Base-by-base conservation (phyloP, 192 early-diverging fungal genomes). In the Linnemannia zychae region DNA sequence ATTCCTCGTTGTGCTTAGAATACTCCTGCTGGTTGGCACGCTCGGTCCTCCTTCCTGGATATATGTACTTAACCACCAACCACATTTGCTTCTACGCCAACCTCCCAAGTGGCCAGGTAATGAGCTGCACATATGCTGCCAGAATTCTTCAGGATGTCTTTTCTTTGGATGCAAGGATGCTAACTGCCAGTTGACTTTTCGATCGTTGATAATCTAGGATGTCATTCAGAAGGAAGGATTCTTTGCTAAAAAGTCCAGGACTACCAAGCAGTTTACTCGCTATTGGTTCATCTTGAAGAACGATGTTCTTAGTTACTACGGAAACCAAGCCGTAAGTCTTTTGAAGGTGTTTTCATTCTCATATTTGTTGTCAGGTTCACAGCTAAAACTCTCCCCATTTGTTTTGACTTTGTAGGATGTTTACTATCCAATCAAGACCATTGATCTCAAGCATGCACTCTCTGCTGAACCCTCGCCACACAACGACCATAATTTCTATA, bases 11-110 rank as follows among this genome's bases (percentile, higher is more conserved):
- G 37, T 48, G 13, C 11, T 40, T 74, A 93, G 94, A 95, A 52
- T 95, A 89, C 86, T 87, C 93, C 31, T 95, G 94, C 77, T 93
- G 91, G 84, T 82, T 95, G 49, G 87, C 94, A 12, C 87, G 89
- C 1, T 91, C 93, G n/a, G 91, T 93, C 0, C 84, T 94, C 69
- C 83, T 95, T 9, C 90, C 90, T 15, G 94, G 94, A 24, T 88
- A 91, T 50, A 79, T 95, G 78, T 95, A 92, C 71, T 71, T 94
- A 68, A 94, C 93, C 0, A 86, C 91, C 40, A 78, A 88, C 22
- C 93, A 94, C 57, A 84, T 95, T 15, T 93, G 90, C 33, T 95
- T 94, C 82, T 94, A 93, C 87, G 92, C 92, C 53, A 88, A 88
- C 15, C 84, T 95, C 13, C 92, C 91, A 22, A 78, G 85, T 20